Percentiles rank a stretch among this genome's conserved stretches.
These are phyloP conservation scores for Fistulifera pelliculosa DNA, from an alignment of 108 stramenopile genomes.

Conservation along the genomic window DNA sequence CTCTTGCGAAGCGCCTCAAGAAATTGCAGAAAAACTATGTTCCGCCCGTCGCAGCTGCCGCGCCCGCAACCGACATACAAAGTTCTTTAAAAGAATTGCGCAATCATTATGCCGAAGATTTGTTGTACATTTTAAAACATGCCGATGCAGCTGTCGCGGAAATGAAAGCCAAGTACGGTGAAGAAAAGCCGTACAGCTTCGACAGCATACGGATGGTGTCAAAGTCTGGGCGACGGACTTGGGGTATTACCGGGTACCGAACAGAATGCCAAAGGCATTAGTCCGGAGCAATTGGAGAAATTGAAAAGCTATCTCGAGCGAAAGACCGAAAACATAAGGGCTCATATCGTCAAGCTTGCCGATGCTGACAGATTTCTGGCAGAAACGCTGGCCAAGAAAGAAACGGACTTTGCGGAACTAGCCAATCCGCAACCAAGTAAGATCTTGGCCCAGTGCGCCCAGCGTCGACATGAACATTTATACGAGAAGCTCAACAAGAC, in stretches of 20 bases:
- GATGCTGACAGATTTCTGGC: constrained; percentile 56
- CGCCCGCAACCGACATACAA: constrained; percentile 4
- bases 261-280: background rate
- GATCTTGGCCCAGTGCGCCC: constrained; percentile 15
- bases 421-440: constrained; percentile 8
- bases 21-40: constrained; percentile 64
- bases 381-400: constrained; percentile 42
- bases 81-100: constrained; percentile 9
- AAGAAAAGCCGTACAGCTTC: constrained; percentile 34
- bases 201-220: constrained; percentile 43
- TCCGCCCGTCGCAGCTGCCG: constrained; percentile 15
- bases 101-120: constrained; percentile 37
- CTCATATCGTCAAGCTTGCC: constrained; percentile 54
- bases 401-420: constrained; percentile 11
- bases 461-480: constrained; percentile 16
- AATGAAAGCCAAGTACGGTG: constrained; percentile 27
- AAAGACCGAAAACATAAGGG: constrained; percentile 54
- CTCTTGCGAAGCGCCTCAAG: constrained; percentile 55
- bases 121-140: constrained; percentile 54
- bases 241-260: constrained; percentile 21
- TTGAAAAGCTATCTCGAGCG: constrained; percentile 44
- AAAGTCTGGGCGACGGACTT: constrained; percentile 40
- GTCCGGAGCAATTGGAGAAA: constrained; percentile 30
- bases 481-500: constrained; percentile 1
- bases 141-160: constrained; percentile 37